Evolutionary conservation across 2,329 filamentous ascomycete genomes (phyloP).

Genomic region (Ciborinia camelliae): DNA sequence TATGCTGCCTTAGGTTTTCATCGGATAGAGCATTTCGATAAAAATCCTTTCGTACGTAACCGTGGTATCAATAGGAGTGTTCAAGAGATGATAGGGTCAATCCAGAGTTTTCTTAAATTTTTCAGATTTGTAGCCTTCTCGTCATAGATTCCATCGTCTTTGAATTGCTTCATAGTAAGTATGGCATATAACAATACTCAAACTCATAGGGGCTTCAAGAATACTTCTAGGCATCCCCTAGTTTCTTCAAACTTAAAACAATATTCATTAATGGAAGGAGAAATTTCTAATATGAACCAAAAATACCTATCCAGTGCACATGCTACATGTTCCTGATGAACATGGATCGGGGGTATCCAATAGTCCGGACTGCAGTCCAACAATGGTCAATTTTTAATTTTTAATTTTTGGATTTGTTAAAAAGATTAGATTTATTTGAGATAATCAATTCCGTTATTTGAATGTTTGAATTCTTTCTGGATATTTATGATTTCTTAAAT

Average conservation of each 20-base stretch:
- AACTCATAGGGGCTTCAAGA: neutral
- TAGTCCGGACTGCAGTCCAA: too few relatives aligned
- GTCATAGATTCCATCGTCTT: neutral
- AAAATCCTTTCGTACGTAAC: neutral
- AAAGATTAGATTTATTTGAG: too few relatives aligned
- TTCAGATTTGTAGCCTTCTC: neutral
- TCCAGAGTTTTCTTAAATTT: neutral
- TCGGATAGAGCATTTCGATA: neutral
- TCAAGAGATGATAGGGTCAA: neutral
- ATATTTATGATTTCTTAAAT: too few relatives aligned
- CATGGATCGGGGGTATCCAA: too few relatives aligned
- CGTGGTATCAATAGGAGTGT: neutral
- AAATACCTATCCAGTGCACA: rapidly evolving
- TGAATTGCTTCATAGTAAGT: neutral
- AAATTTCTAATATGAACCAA: too few relatives aligned
- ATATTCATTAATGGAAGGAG: neutral
- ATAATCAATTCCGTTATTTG: too few relatives aligned
- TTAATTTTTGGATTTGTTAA: too few relatives aligned
- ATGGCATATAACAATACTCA: neutral
- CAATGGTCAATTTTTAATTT: too few relatives aligned
- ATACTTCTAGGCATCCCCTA: neutral
- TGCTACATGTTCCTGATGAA: neutral
- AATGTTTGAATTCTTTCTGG: too few relatives aligned
- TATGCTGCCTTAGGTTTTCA: neutral
- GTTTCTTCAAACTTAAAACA: neutral